phyloP scores from a whole-genome alignment of 2,329 filamentous ascomycete genomes.

The Boeremia lycopersici region DNA sequence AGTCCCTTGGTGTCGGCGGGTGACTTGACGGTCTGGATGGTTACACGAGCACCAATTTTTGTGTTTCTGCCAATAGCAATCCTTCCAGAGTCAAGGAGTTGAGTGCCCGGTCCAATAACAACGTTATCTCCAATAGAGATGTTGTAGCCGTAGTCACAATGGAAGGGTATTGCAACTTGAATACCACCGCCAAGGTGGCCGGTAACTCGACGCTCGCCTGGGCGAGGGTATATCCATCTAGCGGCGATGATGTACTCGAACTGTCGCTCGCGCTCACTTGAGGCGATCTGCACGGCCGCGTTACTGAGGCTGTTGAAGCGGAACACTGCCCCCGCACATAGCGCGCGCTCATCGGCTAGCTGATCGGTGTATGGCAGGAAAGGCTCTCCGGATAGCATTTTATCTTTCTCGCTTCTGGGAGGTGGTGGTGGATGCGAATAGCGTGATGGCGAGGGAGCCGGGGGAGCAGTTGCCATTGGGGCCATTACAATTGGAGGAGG shows the following conservation, averaged over 20 bases:
- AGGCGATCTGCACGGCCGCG: slow-evolving; percentile 70
- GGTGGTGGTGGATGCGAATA: slow-evolving; percentile 33
- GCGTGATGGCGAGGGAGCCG: slow-evolving; percentile 27
- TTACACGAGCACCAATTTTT: slow-evolving; percentile 78
- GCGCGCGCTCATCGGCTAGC: slow-evolving; percentile 80
- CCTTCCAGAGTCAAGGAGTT: slow-evolving; percentile 82
- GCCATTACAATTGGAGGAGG: slow-evolving; percentile 28
- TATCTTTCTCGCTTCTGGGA: slow-evolving; percentile 76
- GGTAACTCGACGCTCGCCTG: slow-evolving; percentile 12
- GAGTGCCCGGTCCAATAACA: slow-evolving; percentile 80
- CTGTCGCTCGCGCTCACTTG: slow-evolving; percentile 69
- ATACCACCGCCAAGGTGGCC: slow-evolving; percentile 74
- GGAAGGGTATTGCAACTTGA: slow-evolving; percentile 85
- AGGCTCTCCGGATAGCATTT: slow-evolving; percentile 80
- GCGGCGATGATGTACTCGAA: slow-evolving; percentile 75
- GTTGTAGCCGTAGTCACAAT: slow-evolving; percentile 95
- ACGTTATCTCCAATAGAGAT: slow-evolving; percentile 86
- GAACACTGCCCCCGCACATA: slow-evolving; percentile 80
- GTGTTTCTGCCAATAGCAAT: slow-evolving; percentile 81
- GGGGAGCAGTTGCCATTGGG: slow-evolving; percentile 22
- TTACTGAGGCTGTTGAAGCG: slow-evolving; percentile 85
- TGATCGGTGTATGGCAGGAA: slow-evolving; percentile 81
- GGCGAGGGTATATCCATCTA: slow-evolving; percentile 46
- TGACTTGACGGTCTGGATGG: slow-evolving; percentile 77
- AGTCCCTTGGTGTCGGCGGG: slow-evolving; percentile 75